These are phyloP conservation scores for Geotrichum histeridarum DNA, from an alignment of 1,139 yeast genomes.

Conservation along the genomic window DNA sequence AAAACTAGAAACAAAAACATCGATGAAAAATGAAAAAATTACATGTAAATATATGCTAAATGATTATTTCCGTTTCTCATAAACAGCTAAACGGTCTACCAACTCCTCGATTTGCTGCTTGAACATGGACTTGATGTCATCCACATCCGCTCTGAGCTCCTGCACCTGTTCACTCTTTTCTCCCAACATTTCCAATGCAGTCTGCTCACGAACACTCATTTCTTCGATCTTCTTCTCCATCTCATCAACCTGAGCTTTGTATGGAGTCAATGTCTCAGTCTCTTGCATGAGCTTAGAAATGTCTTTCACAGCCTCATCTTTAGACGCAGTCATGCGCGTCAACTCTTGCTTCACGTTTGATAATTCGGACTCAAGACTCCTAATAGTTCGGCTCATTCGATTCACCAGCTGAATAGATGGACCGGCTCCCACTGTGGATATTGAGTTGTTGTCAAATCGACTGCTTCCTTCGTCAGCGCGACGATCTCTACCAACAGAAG, in stretches of 20 bases:
- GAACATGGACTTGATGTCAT: slow-evolving; percentile 78
- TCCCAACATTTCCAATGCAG: slow-evolving; percentile 72
- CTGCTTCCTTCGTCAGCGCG: slow-evolving; percentile 22
- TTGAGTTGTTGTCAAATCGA: slow-evolving; percentile 27
- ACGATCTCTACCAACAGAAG: slow-evolving; percentile 13
- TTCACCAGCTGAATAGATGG: slow-evolving; percentile 60
- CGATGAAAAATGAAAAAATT: neutral
- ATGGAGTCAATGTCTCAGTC: slow-evolving; percentile 44
- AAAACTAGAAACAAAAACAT: neutral
- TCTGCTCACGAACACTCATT: slow-evolving; percentile 43
- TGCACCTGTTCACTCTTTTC: slow-evolving; percentile 84
- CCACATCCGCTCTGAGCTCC: slow-evolving; percentile 82
- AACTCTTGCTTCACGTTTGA: slow-evolving; percentile 62
- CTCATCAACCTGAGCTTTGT: slow-evolving; percentile 40
- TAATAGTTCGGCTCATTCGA: slow-evolving; percentile 66
- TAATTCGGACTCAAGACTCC: slow-evolving; percentile 76
- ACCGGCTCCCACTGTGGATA: slow-evolving; percentile 32
- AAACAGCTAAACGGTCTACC: slow-evolving; percentile 50
- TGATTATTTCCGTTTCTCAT: neutral
- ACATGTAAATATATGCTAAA: neutral
- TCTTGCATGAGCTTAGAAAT: slow-evolving; percentile 55
- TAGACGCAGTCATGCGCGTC: slow-evolving; percentile 49
- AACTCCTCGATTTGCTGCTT: slow-evolving; percentile 80
- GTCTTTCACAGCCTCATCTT: slow-evolving; percentile 63
- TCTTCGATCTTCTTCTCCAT: slow-evolving; percentile 41